Conservation (phyloP, 163 green algal genomes). For the Trebouxia gelatinosa region DNA sequence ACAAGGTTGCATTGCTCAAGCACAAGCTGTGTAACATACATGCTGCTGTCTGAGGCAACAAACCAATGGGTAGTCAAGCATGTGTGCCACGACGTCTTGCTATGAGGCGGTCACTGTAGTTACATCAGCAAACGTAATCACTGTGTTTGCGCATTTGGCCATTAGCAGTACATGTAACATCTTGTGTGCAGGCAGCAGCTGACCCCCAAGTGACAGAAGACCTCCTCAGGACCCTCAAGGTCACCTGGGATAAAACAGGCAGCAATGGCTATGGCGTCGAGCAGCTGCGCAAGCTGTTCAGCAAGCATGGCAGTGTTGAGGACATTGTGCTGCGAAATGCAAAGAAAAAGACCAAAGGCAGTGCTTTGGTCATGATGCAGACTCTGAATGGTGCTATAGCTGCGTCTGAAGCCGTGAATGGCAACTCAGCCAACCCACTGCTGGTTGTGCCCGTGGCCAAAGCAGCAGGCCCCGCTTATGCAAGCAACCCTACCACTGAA, state of each 20-base stretch:
- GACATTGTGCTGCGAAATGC: constrained; percentile 63
- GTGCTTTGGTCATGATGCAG: constrained; percentile 71
- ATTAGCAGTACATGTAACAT: no score
- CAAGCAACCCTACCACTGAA: not conserved
- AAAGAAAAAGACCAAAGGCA: constrained; percentile 52
- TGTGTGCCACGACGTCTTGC: no score
- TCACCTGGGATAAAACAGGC: constrained; percentile 53
- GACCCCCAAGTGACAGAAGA: constrained; percentile 39
- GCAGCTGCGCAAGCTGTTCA: constrained; percentile 62
- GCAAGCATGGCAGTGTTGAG: constrained; percentile 51
- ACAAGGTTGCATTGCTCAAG: no score
- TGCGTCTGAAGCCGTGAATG: constrained; percentile 52
- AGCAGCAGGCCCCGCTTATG: constrained; percentile 7
- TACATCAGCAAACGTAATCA: no score
- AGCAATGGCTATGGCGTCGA: constrained; percentile 55
- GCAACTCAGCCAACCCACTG: constrained; percentile 57
- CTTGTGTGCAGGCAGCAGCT: no score
- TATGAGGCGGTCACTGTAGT: no score
- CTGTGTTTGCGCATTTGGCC: no score
- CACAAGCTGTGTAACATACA: no score
- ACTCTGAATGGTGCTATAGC: constrained; percentile 36
- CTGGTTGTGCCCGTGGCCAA: constrained; percentile 65
- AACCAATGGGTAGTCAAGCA: no score
- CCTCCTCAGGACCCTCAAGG: constrained; percentile 64
- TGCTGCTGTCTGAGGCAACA: no score